Base-by-base conservation (phyloP, 2,329 filamentous ascomycete species). In the Xylariaceae sp. region DNA sequence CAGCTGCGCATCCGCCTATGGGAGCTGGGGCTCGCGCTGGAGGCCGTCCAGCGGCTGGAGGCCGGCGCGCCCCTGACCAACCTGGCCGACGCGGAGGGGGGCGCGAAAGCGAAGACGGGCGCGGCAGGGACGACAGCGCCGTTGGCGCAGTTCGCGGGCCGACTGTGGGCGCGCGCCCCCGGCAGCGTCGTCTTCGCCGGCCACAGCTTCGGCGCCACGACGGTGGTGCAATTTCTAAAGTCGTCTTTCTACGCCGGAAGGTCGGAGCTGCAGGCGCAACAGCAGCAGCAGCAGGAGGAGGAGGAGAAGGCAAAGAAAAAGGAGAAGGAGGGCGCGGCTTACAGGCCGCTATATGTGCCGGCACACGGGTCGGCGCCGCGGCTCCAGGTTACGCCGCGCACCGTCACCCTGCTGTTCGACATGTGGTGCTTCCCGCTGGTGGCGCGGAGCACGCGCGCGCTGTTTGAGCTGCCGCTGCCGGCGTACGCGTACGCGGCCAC, bases 121-220 rank as follows among this genome's bases (percentile, higher is more conserved):
- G 15, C 80, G 38, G 49, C 80, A 22, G 77, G 79, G 44, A 55
- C 48, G 8, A 58, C 47, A 42, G 65, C 63, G 2, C 65, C 65
- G 0, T 62, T 90, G 1, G 56, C 60, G 9, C 70, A 73, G 50
- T 81, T 93, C 39, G 56, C 65, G 17, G 61, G 64, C n/a, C 63
- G 62, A 34, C 67, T 92, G 29, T 71, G 84, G 41, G 70, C 93
- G 4, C 75, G 80, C 38, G 67, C 72, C 7, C 83, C 84, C 0
- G 86, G 86, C 2, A 75, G 71, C 33, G 77, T 93, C 29, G 73
- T 80, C 26, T 90, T 84, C 53, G 75, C 74, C 0, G 87, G 87
- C 4, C 87, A 94, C 57, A 87, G 80, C 13, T 93, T 93, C 45
- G 87, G 87, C 15, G 81, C 79, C 1, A 73, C 83, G 1, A 86